Evolutionary conservation across 2,329 filamentous ascomycete species (phyloP).

Genomic region (Magnaporthales sp.): DNA sequence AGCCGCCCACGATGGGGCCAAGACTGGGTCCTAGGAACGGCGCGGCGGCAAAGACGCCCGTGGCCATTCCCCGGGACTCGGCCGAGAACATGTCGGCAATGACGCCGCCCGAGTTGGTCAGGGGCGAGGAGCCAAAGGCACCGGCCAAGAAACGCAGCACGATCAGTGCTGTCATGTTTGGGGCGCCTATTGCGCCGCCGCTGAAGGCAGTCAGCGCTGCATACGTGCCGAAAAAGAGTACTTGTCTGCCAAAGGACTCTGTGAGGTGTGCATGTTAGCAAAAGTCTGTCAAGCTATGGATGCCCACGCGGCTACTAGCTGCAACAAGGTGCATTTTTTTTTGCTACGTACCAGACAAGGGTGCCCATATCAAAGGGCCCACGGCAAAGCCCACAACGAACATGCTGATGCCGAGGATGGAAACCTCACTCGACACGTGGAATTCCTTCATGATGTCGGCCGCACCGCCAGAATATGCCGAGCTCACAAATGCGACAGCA

Average conservation of each 20-base stretch:
- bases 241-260: constrained; percentile 51
- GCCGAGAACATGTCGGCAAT: constrained; percentile 53
- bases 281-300: too few species aligned
- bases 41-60: constrained; percentile 54
- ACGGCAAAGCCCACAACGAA: constrained; percentile 50
- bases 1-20: constrained; percentile 59
- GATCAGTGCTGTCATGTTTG: constrained; percentile 49
- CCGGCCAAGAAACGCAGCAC: constrained; percentile 58
- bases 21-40: constrained; percentile 58
- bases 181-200: constrained; percentile 45
- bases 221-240: constrained; percentile 51
- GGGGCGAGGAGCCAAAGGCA: constrained; percentile 50
- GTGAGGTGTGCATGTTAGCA: constrained; percentile 9
- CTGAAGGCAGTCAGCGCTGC: constrained; percentile 50
- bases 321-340: background rate
- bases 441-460: constrained; percentile 47
- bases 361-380: constrained; percentile 50
- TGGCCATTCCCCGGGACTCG: constrained; percentile 44
- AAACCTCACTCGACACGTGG: constrained; percentile 38
- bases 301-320: too few species aligned
- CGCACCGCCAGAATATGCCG: constrained; percentile 55
- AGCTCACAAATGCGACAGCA: constrained; percentile 61
- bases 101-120: constrained; percentile 54
- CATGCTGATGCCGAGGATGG: constrained; percentile 52
- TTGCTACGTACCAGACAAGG: constrained; percentile 27